A percentile compares a stretch with the other conserved stretches of the same genome.
phyloP scores from a whole-genome alignment of 139 green algal species.

The Coelastrella sp. region DNA sequence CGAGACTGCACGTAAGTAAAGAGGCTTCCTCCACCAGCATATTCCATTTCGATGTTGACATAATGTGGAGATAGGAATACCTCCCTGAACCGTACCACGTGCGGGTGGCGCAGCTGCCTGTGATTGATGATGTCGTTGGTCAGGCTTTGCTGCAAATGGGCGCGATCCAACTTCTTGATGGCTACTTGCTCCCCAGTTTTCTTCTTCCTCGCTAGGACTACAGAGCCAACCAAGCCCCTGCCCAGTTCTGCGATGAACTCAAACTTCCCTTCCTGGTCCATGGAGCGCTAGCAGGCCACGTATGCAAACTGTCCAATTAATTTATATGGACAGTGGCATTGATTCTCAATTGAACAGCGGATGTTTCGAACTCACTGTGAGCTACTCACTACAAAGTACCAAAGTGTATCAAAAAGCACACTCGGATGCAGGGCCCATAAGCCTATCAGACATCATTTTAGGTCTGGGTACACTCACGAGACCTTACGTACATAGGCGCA shows the following conservation, averaged over 20 bases:
- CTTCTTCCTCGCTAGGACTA: conserved; percentile 36
- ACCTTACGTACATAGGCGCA: too few relatives aligned
- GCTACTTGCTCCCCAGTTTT: conserved; percentile 40
- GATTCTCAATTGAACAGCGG: too few relatives aligned
- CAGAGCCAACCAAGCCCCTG: conserved; percentile 21
- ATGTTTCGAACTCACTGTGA: too few relatives aligned
- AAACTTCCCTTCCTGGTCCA: conserved; percentile 44
- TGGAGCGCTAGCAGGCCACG: too few relatives aligned
- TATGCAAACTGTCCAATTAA: too few relatives aligned
- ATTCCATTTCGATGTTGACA: conserved; percentile 93
- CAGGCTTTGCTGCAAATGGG: conserved; percentile 39
- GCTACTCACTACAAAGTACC: too few relatives aligned
- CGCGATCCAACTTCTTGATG: conserved; percentile 51
- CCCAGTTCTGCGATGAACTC: conserved; percentile 29
- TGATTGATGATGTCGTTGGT: conserved; percentile 95
- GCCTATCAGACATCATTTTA: too few relatives aligned
- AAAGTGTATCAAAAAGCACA: too few relatives aligned
- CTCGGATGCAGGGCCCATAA: too few relatives aligned
- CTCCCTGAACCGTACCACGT: conserved; percentile 96
- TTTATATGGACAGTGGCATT: too few relatives aligned
- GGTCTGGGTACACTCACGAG: too few relatives aligned
- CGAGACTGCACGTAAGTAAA: conserved; percentile 86
- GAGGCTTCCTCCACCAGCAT: conserved; percentile 90
- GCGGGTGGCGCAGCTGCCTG: conserved; percentile 89
- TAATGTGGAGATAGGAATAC: conserved; percentile 77